These are phyloP conservation scores for Pichia sp. DNA, from an alignment of 1,139 yeast genomes.

Conservation along the genomic window DNA sequence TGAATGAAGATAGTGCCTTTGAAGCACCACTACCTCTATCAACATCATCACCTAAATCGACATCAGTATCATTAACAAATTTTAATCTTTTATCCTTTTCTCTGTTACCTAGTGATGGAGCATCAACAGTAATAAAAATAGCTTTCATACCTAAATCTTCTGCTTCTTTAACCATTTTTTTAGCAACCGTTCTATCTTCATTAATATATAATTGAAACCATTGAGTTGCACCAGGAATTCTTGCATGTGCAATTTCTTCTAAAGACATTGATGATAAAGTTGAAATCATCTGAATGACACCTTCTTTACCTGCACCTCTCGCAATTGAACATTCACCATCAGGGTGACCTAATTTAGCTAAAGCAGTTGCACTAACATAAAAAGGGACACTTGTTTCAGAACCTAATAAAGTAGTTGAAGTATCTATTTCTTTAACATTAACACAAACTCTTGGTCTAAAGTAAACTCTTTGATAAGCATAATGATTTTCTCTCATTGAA, in stretches of 20 bases:
- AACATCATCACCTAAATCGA: conserved; percentile 38
- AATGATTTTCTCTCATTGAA: conserved; percentile 80
- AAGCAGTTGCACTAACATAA: conserved; percentile 75
- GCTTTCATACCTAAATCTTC: conserved; percentile 74
- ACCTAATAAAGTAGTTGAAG: conserved; percentile 48
- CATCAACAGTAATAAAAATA: conserved; percentile 83
- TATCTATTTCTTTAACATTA: conserved; percentile 47
- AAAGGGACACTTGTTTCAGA: conserved; percentile 54
- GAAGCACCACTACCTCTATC: conserved; percentile 83
- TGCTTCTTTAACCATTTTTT: conserved; percentile 59
- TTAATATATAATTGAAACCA: conserved; percentile 93
- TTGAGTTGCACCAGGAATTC: conserved; percentile 53
- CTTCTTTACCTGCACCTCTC: conserved; percentile 61
- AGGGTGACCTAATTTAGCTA: conserved; percentile 74
- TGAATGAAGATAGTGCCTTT: conserved; percentile 74
- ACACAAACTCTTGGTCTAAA: conserved; percentile 79
- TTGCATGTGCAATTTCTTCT: conserved; percentile 62
- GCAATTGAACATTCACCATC: conserved; percentile 80
- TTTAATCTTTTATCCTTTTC: conserved; percentile 58
- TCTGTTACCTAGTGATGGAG: conserved; percentile 91
- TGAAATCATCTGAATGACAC: conserved; percentile 74
- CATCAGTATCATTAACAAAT: conserved; percentile 54
- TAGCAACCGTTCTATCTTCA: conserved; percentile 57
- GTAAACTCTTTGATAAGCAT: conserved; percentile 78
- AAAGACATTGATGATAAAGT: conserved; percentile 71